A percentile compares a stretch with the other conserved stretches of the same genome.
phyloP scores from a whole-genome alignment of 768 basidiomycete species.

The Pisolithus orientalis region DNA sequence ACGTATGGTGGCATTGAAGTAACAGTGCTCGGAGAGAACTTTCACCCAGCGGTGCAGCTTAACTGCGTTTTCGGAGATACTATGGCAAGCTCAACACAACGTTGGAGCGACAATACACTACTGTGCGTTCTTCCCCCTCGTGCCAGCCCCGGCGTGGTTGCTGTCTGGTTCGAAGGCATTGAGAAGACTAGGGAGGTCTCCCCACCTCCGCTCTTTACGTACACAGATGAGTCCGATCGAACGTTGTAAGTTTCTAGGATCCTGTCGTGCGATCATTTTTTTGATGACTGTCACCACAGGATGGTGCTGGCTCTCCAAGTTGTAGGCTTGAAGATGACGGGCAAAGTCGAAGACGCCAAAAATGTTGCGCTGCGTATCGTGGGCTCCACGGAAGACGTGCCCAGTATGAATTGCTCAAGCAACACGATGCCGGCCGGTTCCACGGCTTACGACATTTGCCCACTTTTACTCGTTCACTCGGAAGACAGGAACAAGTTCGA shows the following conservation, averaged over 20 bases:
- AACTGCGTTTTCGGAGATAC: slow-evolving; percentile 84
- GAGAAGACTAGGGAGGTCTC: slow-evolving; percentile 50
- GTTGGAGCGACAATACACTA: slow-evolving; percentile 90
- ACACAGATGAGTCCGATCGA: slow-evolving; percentile 85
- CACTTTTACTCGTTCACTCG: slow-evolving; percentile 49
- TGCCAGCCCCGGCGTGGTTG: slow-evolving; percentile 74
- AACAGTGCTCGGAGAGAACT: slow-evolving; percentile 88
- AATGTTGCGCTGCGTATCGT: slow-evolving; percentile 93
- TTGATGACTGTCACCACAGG: slow-evolving; percentile 34
- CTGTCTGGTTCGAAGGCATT: slow-evolving; percentile 83
- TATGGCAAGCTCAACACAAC: slow-evolving; percentile 74
- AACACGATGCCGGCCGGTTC: slow-evolving; percentile 52
- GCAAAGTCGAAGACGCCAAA: slow-evolving; percentile 88
- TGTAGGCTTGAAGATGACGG: slow-evolving; percentile 94
- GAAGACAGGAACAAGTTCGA: slow-evolving; percentile 64
- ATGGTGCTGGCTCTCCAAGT: slow-evolving; percentile 96
- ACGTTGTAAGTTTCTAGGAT: slow-evolving; percentile 57
- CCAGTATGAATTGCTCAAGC: slow-evolving; percentile 29
- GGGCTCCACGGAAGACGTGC: slow-evolving; percentile 51
- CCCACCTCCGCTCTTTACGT: slow-evolving; percentile 71
- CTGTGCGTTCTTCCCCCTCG: slow-evolving; percentile 88
- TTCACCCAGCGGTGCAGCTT: slow-evolving; percentile 65
- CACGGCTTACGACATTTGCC: slow-evolving; percentile 44
- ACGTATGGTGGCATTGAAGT: slow-evolving; percentile 93
- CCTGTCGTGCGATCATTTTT: slow-evolving; percentile 1